A percentile compares a stretch with the other conserved stretches of the same genome.
Evolutionary conservation across 306 rosid genomes (phyloP).

Genomic region (Fragaria ananassa): DNA sequence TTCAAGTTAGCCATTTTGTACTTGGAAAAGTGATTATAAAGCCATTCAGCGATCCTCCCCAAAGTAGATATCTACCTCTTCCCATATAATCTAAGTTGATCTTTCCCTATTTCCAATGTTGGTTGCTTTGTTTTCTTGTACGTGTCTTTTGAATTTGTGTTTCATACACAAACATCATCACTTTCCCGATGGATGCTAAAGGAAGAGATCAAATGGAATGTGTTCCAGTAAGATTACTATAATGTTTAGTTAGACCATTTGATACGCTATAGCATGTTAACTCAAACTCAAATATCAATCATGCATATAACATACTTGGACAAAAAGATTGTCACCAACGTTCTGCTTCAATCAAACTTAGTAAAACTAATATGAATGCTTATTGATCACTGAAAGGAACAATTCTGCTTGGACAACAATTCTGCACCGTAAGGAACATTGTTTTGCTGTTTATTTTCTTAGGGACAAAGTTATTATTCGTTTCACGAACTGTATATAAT

Average conservation of each 20-base stretch:
- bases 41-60: slow-evolving; percentile 55
- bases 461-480: not conserved
- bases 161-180: slow-evolving; percentile 22
- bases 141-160: slow-evolving; percentile 43
- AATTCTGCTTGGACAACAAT: not conserved
- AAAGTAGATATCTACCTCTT: slow-evolving; percentile 44
- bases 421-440: not conserved
- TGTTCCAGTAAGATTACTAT: not conserved
- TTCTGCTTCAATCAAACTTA: not conserved
- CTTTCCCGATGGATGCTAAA: slow-evolving; percentile 37
- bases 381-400: not conserved
- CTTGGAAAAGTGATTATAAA: slow-evolving; percentile 65
- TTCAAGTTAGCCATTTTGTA: slow-evolving; percentile 32
- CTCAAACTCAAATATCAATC: not conserved
- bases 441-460: not conserved
- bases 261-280: not conserved
- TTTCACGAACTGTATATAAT: not conserved
- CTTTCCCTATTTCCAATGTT: slow-evolving; percentile 75
- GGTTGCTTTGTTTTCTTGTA: slow-evolving; percentile 45
- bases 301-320: not conserved
- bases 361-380: not conserved
- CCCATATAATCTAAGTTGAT: slow-evolving; percentile 35
- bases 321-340: not conserved
- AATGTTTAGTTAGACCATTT: not conserved
- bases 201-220: slow-evolving; percentile 31